Conservation (phyloP, 768 basidiomycete species). For the Tylopilus felleus region DNA sequence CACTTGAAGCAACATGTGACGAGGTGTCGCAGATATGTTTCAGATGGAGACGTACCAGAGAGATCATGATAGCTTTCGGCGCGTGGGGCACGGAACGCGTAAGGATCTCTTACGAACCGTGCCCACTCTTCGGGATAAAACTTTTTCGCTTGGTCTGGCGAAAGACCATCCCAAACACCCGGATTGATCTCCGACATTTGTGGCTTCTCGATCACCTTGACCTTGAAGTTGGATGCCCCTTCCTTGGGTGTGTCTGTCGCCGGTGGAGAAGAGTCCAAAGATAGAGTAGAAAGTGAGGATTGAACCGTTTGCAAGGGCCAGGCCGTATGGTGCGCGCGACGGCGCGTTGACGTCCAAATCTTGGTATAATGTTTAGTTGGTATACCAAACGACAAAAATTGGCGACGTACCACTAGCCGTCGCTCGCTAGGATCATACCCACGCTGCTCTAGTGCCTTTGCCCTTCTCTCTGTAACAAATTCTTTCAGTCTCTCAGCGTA, state of each 20-base stretch:
- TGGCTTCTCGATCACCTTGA: constrained; percentile 90
- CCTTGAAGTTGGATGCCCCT: constrained; percentile 35
- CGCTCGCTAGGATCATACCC: constrained; percentile 60
- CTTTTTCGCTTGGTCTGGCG: constrained; percentile 83
- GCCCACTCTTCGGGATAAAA: constrained; percentile 95
- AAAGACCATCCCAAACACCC: constrained; percentile 95
- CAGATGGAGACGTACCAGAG: constrained; percentile 48
- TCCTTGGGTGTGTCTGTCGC: constrained; percentile 4
- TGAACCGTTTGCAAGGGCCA: constrained; percentile 77
- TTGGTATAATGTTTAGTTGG: constrained; percentile 29
- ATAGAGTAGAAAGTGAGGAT: constrained; percentile 10
- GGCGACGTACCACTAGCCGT: constrained; percentile 57
- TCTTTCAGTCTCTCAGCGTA: constrained; percentile 89
- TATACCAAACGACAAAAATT: neutral
- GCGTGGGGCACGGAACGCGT: constrained; percentile 84
- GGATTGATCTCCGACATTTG: constrained; percentile 99
- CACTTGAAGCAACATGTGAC: constrained; percentile 44
- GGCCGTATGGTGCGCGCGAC: constrained; percentile 91
- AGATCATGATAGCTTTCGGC: constrained; percentile 98
- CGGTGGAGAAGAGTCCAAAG: constrained; percentile 5
- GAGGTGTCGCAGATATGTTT: neutral
- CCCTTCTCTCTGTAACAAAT: constrained; percentile 81
- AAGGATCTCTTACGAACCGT: constrained; percentile 88
- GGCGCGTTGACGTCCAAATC: constrained; percentile 97
- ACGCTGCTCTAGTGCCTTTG: constrained; percentile 69